Evolutionary conservation across 306 rosid genomes (phyloP), one percentile per base, ranked within the genome.

Genomic region (Senna siamea): DNA sequence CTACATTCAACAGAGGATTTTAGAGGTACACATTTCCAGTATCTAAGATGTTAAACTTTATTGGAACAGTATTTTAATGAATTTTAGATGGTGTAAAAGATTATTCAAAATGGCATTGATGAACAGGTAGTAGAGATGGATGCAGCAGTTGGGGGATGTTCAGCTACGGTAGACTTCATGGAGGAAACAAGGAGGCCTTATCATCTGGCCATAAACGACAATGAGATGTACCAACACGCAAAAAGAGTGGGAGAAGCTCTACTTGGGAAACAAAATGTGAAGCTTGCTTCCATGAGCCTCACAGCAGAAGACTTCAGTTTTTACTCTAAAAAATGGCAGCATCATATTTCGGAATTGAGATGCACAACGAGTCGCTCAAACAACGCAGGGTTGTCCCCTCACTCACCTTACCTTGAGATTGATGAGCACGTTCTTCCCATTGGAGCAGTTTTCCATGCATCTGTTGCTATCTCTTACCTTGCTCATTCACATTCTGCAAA

Each of bases 261-360:
- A 44, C 63, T 82, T 5, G 87, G 92, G 22, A 69, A 83, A 47
- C 43, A 60, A 52, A 85, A 83, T 18, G 86, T 87, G 69, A 72
- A 73, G 43, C 73, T 82, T 37, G 32, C 79, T 35, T 81, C 87
- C 0, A 7, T 66, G 79, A 75, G 47, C 37, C 72, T 85, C 89
- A 87, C 78, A 68, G 73, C 87, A 0, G 92, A 87, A 69, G 89
- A 87, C 53, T 85, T 87, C 59, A 77, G 92, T 70, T 82, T 85
- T 73, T 82, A 74, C 75, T 62, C 86, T 6, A 87, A 46, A 82
- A 69, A 69, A 72, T 72, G 32, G 74, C 86, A 35, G 84, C 84
- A 32, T 76, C 83, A 7, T 48, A 70, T 6, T 82, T 75, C 35
- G 62, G 54, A 19, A 59, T 85, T 26, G 89, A 89, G 37, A 64